Conservation (phyloP, 148 eudicot species). For the Arctostaphylos glauca region DNA sequence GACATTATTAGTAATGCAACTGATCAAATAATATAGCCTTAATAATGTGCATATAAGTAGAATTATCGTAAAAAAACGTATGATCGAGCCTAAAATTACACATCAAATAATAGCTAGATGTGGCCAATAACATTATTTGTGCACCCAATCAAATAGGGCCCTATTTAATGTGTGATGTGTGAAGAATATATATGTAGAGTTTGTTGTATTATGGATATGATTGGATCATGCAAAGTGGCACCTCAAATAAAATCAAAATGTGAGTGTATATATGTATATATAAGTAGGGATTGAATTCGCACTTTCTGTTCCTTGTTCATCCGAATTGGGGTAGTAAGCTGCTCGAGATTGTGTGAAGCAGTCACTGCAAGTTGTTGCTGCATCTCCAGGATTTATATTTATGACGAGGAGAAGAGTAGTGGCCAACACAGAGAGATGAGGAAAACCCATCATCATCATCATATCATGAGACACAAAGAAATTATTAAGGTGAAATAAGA, state of each 20-base stretch:
- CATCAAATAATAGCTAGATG: too few species aligned
- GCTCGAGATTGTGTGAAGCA: slow-evolving; percentile 63
- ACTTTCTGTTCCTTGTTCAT: slow-evolving; percentile 61
- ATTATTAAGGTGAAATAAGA: neutral
- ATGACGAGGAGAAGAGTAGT: slow-evolving; percentile 19
- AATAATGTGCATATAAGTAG: too few species aligned
- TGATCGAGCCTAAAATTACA: too few species aligned
- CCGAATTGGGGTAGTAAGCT: slow-evolving; percentile 55
- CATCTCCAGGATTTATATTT: slow-evolving; percentile 25
- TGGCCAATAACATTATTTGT: neutral
- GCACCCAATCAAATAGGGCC: neutral
- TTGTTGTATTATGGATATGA: too few species aligned
- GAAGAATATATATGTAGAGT: too few species aligned
- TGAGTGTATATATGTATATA: neutral
- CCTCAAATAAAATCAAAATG: neutral
- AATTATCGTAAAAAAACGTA: too few species aligned
- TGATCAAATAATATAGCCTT: too few species aligned
- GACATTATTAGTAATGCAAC: too few species aligned
- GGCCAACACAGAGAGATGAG: slow-evolving; percentile 19
- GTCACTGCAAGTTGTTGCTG: slow-evolving; percentile 49
- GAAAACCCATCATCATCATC: slow-evolving; percentile 29
- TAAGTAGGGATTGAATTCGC: slow-evolving; percentile 18
- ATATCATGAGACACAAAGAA: neutral
- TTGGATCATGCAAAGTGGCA: neutral
- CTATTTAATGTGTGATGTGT: too few species aligned